phyloP scores from a whole-genome alignment of 495 filamentous ascomycete genomes.

The Astrocystis sublimbata region DNA sequence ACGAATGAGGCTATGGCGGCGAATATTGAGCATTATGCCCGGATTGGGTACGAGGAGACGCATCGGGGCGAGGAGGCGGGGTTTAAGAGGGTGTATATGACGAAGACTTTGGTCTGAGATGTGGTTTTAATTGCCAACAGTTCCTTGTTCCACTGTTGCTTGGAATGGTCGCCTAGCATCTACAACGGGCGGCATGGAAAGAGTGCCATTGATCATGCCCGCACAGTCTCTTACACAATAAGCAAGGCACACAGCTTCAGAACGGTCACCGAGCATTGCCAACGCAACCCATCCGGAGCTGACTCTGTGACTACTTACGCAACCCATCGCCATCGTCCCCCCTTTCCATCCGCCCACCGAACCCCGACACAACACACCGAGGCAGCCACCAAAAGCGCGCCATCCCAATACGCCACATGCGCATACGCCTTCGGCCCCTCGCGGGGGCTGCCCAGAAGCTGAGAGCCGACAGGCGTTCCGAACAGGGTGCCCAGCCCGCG shows the following conservation, averaged over 20 bases:
- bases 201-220: background rate
- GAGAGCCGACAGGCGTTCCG: constrained; percentile 53
- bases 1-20: constrained; percentile 6
- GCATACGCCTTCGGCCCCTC: constrained; percentile 28
- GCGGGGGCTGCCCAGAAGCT: constrained; percentile 35
- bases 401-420: constrained; percentile 39
- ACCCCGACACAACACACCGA: constrained; percentile 37
- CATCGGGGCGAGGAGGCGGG: background rate
- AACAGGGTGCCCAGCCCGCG: constrained; percentile 54
- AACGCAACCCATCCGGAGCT: background rate
- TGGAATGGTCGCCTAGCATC: background rate
- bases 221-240: background rate
- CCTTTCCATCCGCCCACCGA: constrained; percentile 39
- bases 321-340: constrained; percentile 39
- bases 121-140: no score
- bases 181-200: background rate
- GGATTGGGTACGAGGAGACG: constrained; percentile 1
- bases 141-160: background rate
- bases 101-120: background rate
- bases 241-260: background rate
- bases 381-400: constrained; percentile 35
- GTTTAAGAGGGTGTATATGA: constrained; percentile 8
- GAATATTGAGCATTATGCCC: constrained; percentile 2
- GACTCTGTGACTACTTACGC: constrained; percentile 27
- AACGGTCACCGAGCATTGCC: background rate